Base-by-base conservation (phyloP, 2,329 filamentous ascomycete species). In the Aspergillus sp. region DNA sequence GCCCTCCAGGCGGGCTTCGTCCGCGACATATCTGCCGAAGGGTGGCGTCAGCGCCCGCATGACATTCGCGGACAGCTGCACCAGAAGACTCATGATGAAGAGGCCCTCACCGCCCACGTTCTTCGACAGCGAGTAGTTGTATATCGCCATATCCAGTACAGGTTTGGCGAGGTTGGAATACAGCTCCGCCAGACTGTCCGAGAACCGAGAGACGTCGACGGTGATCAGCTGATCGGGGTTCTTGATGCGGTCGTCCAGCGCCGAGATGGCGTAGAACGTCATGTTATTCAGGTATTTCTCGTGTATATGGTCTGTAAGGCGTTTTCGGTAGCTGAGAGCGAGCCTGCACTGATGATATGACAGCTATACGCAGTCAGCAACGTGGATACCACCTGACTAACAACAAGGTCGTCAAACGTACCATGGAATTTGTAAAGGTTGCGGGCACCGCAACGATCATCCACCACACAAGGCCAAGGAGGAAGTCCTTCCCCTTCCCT, bases 351-450 rank as follows among this genome's bases (percentile, higher is more conserved):
- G 94, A 68, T 99, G 94, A 71, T 96, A 97, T 21, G 92, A 95
- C 41, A 97, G 81, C 90, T 95, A 51, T 49, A 41, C 21, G 1
- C 32, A 16, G 13, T 41, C n/a, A 42, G 43, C 58, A 47, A 57
- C 46, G 34, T 19, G 10, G 20, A 13, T 17, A n/a, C 17, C n/a
- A 14, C 13, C 31, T n/a, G n/a, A n/a, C 11, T 13, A 25, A 23
- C 52, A 31, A 42, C 32, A 42, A 32, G 42, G 50, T 56, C 14
- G 14, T 5, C 5, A 9, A 38, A 38, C 83, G 72, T 73, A 94
- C 89, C 94, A 99, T 99, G 0, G 92, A 97, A 73, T 99, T 99
- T 38, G 94, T 99, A 70, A 97, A 97, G 0, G 94, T 97, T 1
- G 94, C 94, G 9, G 94, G 94, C 14, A 99, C 82, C 21, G 94